A percentile compares a stretch with the other conserved stretches of the same genome.
phyloP scores from a whole-genome alignment of 2,329 filamentous ascomycete species.

The Neofusicoccum ribis region DNA sequence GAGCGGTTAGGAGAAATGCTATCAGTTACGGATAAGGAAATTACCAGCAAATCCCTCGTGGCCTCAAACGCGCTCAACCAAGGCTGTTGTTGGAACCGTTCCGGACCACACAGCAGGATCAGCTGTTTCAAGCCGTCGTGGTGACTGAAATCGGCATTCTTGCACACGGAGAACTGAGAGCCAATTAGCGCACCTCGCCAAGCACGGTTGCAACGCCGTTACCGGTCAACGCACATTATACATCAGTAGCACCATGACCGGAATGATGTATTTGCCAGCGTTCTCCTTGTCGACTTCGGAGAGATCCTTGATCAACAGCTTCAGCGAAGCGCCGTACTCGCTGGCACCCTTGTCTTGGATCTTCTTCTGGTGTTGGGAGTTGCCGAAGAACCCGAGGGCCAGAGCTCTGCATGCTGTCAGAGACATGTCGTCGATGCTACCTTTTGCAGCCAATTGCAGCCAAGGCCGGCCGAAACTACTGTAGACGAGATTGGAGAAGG shows the following conservation, averaged over 20 bases:
- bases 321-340: conserved; percentile 21
- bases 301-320: conserved; percentile 17
- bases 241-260: conserved; percentile 23
- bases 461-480: conserved; percentile 23
- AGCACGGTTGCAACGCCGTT: background rate
- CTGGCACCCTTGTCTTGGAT: conserved; percentile 20
- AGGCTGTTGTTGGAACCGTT: conserved; percentile 18
- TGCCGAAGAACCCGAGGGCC: conserved; percentile 21
- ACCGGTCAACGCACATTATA: conserved; percentile 18
- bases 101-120: conserved; percentile 19
- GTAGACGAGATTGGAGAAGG: conserved; percentile 24
- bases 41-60: conserved; percentile 19
- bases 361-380: conserved; percentile 20
- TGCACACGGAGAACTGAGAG: conserved; percentile 12
- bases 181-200: background rate
- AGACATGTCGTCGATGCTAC: conserved; percentile 19
- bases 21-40: background rate
- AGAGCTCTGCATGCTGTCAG: conserved; percentile 21
- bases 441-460: conserved; percentile 22
- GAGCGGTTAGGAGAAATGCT: background rate
- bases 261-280: conserved; percentile 20
- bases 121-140: conserved; percentile 21
- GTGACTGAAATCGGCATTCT: conserved; percentile 18
- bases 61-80: conserved; percentile 22
- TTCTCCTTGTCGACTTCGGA: conserved; percentile 18